Evolutionary conservation across 441 rosid genomes (phyloP).

Genomic region (Euphorbia corollata): DNA sequence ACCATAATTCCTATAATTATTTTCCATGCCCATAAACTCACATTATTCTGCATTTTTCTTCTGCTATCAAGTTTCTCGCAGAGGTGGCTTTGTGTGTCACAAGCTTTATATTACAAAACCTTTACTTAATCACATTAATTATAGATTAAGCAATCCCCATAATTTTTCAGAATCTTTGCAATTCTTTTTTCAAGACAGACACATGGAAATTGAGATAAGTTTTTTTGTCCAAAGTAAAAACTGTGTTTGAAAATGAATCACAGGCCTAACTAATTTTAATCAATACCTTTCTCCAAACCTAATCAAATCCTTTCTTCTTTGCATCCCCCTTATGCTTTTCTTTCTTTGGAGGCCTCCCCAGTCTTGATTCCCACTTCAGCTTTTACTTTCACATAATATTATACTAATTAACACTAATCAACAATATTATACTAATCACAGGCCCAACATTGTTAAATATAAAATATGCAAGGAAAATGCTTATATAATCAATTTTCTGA

Average conservation of each 20-base stretch:
- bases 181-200: too few species aligned
- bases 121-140: slow-evolving; percentile 12
- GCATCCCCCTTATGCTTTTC: slow-evolving; percentile 31
- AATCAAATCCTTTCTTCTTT: slow-evolving; percentile 24
- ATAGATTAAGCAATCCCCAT: not conserved
- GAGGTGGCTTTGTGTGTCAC: not conserved
- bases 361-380: slow-evolving; percentile 23
- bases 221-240: slow-evolving; percentile 12
- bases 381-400: slow-evolving; percentile 15
- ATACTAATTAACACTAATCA: not conserved
- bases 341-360: slow-evolving; percentile 26
- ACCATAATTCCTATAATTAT: slow-evolving; percentile 12
- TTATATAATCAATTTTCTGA: not conserved
- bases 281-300: slow-evolving; percentile 35
- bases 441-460: too few species aligned
- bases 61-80: not conserved
- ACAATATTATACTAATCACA: too few species aligned
- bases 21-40: slow-evolving; percentile 13
- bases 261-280: slow-evolving; percentile 14
- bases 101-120: slow-evolving; percentile 4
- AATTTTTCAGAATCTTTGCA: not conserved
- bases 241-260: slow-evolving; percentile 7
- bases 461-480: not conserved
- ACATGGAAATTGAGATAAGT: too few species aligned
- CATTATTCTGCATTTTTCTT: slow-evolving; percentile 14